Evolutionary conservation across 148 eudicot genomes (phyloP).

Genomic region (Amaranthus cruentus): DNA sequence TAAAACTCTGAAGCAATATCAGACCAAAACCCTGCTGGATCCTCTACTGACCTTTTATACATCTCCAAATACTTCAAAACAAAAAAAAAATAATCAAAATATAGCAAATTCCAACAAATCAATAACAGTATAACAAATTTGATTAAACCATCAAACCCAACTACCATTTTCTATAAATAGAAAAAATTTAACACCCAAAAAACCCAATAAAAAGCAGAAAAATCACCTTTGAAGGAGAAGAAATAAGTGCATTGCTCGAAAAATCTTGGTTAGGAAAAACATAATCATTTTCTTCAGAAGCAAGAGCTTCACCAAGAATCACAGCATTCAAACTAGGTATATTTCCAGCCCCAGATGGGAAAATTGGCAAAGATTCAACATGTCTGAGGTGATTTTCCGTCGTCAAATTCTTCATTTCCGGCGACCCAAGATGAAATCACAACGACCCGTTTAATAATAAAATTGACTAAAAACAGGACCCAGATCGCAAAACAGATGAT

Average conservation of each 20-base stretch:
- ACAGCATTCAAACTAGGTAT: conserved; percentile 61
- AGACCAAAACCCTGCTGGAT: conserved; percentile 92
- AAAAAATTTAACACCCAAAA: conserved; percentile 2
- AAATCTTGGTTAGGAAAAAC: conserved; percentile 58
- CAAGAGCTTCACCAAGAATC: conserved; percentile 73
- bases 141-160: neutral
- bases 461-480: neutral
- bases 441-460: conserved; percentile 18
- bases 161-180: neutral
- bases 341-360: conserved; percentile 59
- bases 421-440: conserved; percentile 5
- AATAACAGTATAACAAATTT: neutral
- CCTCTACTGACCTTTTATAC: conserved; percentile 87
- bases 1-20: conserved; percentile 82
- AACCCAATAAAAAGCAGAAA: neutral
- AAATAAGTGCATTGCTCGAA: conserved; percentile 54
- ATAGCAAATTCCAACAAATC: neutral
- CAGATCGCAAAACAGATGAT: conserved; percentile 1
- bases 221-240: conserved; percentile 55
- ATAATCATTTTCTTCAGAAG: conserved; percentile 80
- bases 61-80: conserved; percentile 73
- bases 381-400: conserved; percentile 59
- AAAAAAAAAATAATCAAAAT: neutral
- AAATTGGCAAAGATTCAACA: conserved; percentile 44
- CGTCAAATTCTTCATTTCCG: conserved; percentile 27